Base-by-base conservation (phyloP, 257 asterid species). In the Perilla frutescens region DNA sequence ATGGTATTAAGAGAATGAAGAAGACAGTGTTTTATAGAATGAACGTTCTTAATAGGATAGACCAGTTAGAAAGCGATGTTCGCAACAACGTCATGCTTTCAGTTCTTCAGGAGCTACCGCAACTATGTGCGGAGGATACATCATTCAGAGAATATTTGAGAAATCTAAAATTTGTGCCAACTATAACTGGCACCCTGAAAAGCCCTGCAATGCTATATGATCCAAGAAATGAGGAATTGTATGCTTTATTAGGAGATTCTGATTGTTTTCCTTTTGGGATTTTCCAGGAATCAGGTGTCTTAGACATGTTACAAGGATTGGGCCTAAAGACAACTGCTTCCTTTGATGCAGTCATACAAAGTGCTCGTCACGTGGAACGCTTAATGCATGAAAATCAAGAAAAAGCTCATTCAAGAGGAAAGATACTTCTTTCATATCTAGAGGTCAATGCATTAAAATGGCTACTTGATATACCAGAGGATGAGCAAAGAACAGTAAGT, bases 151-250 rank as follows among this genome's bases (percentile, higher is more conserved):
- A 87, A 77, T 76, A 60, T 74, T 72, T 93, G 84, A 91, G 81
- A 70, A 87, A 81, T 74, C 77, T 86, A 76, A 90, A 89, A 72
- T 91, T 93, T 73, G 76, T 93, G 78, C 96, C 97, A 71, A 85
- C 90, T 41, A 68, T 81, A 78, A 75, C 81, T 77, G 97, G 98
- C 80, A 81, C 80, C 77, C 73, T 93, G 60, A 88, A 83, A 79
- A 81, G 85, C 71, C 92, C 98, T 26, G 74, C 84, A 50, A 70
- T 65, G 76, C 71, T 91, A 68, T 88, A 91, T 80, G 98, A 93
- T 88, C 98, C 98, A 47, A 82, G 98, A 72, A 91, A 89, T 66
- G 98, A 91, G 75, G 97, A 93, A 77, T 77, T 93, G 76, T 87
- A 77, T 86, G 96, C 91, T 71, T 82, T 93, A 79, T 89, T 93